These are phyloP conservation scores for Ganoderma resinaceum DNA, from an alignment of 1,284 basidiomycete genomes.

Conservation along the genomic window DNA sequence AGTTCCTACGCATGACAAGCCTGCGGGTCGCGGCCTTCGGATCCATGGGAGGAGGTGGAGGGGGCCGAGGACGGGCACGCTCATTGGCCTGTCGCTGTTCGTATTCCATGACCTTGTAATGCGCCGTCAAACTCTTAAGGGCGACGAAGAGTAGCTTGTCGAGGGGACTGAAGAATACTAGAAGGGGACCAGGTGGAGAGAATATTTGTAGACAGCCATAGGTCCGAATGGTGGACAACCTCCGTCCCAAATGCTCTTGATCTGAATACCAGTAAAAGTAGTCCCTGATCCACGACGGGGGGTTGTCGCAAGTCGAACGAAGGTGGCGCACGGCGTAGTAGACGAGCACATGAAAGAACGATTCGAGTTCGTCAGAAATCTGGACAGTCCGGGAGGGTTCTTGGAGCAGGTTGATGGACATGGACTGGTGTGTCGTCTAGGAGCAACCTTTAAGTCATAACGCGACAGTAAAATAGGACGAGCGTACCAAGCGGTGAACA, in stretches of 20 bases:
- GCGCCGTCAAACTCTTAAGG: not conserved
- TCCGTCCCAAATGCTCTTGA: not conserved
- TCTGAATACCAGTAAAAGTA: not conserved
- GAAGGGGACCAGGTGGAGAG: not conserved
- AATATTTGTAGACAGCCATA: not conserved
- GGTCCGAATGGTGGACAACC: not conserved
- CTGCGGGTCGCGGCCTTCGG: not conserved
- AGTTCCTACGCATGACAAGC: not conserved
- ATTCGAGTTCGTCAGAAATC: conserved; percentile 17
- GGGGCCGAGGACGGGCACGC: not conserved
- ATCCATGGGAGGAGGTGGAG: not conserved
- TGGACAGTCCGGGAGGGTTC: not conserved
- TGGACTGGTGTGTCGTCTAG: not conserved
- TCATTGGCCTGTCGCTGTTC: no score
- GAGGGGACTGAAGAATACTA: not conserved
- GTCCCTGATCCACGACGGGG: not conserved
- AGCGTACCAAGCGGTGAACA: not conserved
- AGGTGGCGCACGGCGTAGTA: conserved; percentile 15
- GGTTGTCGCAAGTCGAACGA: not conserved
- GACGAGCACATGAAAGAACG: conserved; percentile 19
- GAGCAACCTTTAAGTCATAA: not conserved
- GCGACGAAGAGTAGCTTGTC: not conserved
- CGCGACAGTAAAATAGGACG: not conserved
- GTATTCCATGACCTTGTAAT: not conserved
- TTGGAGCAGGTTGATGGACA: conserved; percentile 5